Evolutionary conservation across 257 asterid species (phyloP).

Genomic region (Avicennia marina): DNA sequence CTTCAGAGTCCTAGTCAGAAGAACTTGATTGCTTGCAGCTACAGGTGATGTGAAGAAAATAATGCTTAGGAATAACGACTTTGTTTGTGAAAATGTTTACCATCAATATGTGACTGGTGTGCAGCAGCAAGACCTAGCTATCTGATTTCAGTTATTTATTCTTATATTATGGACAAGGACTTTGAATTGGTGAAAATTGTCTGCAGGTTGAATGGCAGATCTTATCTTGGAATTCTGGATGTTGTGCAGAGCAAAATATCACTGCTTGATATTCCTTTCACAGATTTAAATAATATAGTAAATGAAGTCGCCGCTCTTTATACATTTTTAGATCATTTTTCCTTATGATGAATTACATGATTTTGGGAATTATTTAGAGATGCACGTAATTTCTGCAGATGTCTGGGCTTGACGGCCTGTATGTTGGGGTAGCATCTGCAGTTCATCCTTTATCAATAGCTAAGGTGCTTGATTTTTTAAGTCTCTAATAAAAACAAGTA

Average conservation of each 20-base stretch:
- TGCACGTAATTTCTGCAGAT: conserved; percentile 42
- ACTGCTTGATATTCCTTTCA: conserved; percentile 68
- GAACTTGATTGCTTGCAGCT: conserved; percentile 73
- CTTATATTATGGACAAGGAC: neutral
- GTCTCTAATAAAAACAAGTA: neutral
- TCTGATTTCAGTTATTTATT: conserved; percentile 5
- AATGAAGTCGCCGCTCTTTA: conserved; percentile 11
- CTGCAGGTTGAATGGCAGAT: conserved; percentile 82
- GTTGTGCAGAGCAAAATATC: conserved; percentile 45
- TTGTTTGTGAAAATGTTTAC: conserved; percentile 3
- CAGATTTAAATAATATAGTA: conserved; percentile 77
- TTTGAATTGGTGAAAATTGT: conserved; percentile 18
- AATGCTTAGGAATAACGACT: neutral
- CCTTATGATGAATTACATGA: neutral
- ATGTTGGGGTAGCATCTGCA: conserved; percentile 88
- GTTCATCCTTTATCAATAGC: conserved; percentile 77
- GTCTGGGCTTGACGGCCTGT: conserved; percentile 51
- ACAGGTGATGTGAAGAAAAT: conserved; percentile 50
- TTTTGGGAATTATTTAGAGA: conserved; percentile 10
- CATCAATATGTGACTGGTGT: neutral
- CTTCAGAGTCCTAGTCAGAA: conserved; percentile 38
- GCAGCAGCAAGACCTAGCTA: neutral
- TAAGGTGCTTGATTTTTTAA: conserved; percentile 43
- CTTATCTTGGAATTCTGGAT: conserved; percentile 80
- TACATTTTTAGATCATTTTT: conserved; percentile 6